Evolutionary conservation across 176 grass and related monocot genomes (phyloP), one percentile per base, ranked within the genome.

Genomic region (Oryza meyeriana): DNA sequence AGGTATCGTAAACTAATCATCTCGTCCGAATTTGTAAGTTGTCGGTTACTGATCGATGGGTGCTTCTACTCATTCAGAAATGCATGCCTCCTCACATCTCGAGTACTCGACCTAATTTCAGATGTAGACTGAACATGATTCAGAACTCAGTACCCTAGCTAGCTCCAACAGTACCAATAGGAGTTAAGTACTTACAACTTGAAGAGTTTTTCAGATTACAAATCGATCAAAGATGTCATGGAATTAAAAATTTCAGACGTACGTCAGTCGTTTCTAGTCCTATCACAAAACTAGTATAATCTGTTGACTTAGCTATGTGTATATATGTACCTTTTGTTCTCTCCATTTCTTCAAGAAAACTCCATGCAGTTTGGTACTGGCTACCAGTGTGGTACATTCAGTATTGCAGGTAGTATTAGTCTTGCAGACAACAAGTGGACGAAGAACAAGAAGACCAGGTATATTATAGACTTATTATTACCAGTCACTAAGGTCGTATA

Each of bases 301-400:
- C 8, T 38, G 35, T 59, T 86, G 67, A 79, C 66, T 8, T 26
- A 74, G 69, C 44, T 35, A 28, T 9, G 11, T 66, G 55, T 28
- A 3, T 61, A 26, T 62, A 6, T 31, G 52, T 22, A 29, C 76
- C 40, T 72, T 64, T 72, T 52, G n/a, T 30, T 79, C 40, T 59
- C 4, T 40, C 40, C 82, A 84, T 85, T 58, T 80, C 84, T 86
- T 80, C 25, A 80, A 86, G 84, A 57, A 44, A 80, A 86, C 84
- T 80, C 69, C 77, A 80, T 18, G 18, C n/a, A 57, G 44, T 74
- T 79, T 66, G 76, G 76, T 74, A 31, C 16, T 35, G 29, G 27
- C 32, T n/a, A 79, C 57, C 61, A 34, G 63, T 33, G 30, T 35
- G 2, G 24, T 29, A 29, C 74, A 40, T 52, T 34, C 61, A 66